Evolutionary conservation across 345 rosid genomes (phyloP).

Genomic region (Gossypium stocksii): DNA sequence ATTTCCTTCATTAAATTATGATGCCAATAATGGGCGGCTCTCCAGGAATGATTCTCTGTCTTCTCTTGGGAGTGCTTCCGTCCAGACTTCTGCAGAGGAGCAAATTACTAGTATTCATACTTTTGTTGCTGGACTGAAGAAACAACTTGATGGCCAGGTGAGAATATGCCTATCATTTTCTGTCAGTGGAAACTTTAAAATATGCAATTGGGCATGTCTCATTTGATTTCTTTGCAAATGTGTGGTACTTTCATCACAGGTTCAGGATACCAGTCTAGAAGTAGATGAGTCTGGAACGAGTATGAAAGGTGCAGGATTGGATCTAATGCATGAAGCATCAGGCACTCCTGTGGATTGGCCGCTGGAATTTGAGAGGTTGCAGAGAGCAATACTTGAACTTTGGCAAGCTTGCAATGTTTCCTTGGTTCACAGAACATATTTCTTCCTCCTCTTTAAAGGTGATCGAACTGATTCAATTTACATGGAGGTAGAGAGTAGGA

Average conservation of each 20-base stretch:
- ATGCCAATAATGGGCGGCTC: constrained; percentile 25
- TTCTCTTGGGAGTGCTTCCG: constrained; percentile 64
- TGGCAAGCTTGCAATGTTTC: constrained; percentile 89
- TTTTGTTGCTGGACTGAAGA: constrained; percentile 79
- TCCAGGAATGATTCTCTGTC: constrained; percentile 72
- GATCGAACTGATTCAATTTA: constrained; percentile 84
- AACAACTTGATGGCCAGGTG: constrained; percentile 46
- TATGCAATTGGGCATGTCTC: background rate
- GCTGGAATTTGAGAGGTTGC: constrained; percentile 58
- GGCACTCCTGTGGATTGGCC: constrained; percentile 54
- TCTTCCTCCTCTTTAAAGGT: constrained; percentile 88
- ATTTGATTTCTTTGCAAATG: constrained; percentile 13
- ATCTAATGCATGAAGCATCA: constrained; percentile 46
- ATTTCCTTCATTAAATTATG: constrained; percentile 40
- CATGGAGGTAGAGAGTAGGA: constrained; percentile 85
- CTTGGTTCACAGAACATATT: constrained; percentile 86
- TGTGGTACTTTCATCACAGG: constrained; percentile 18
- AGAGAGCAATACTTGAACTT: constrained; percentile 60
- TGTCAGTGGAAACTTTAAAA: background rate
- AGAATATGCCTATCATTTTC: constrained; percentile 8
- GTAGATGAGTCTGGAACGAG: constrained; percentile 35
- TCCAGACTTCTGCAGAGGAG: constrained; percentile 52
- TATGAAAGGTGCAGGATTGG: constrained; percentile 53
- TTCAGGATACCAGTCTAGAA: constrained; percentile 29
- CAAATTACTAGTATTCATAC: constrained; percentile 69